Base-by-base conservation (phyloP, 805 yeast genomes). In the Priceomyces medius region DNA sequence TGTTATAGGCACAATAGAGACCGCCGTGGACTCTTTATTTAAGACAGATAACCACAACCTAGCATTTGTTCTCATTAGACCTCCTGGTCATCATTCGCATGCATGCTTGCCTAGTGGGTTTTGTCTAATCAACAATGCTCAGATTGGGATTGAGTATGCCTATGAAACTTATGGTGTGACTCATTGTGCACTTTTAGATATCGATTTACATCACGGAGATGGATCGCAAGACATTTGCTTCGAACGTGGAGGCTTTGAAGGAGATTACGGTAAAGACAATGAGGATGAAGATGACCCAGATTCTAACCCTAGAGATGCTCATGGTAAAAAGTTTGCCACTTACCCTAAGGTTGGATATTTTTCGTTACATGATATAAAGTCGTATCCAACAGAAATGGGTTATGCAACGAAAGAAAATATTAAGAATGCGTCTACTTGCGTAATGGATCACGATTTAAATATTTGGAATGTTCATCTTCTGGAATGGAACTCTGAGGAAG, bases 51-150 rank as follows among this genome's bases (percentile, higher is more conserved):
- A 63, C 54, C 66, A 68, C 42, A 53, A 69, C 41, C 54, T 69
- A 12, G 81, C 83, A 1, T 85, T 85, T 62, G 82, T 82, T 0
- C 80, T 81, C 1, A 76, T 85, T 31, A 68, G 93, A 37, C 93
- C 93, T 1, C 93, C 95, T 1, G 96, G 96, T 3, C 95, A 87
- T 56, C 96, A 87, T 60, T 81, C 88, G 18, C 93, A 85, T 53
- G 83, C 88, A 0, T 80, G 84, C 42, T 74, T 79, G n/a, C 95
- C 95, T 0, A 81, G 89, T 18, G 96, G 96, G 2, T 87, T 87
- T 56, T 87, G 95, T 58, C 61, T 88, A 35, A 68, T 87, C 39
- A 87, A 87, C 63, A 87, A 87, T 54, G 95, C 83, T 0, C 95
- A 87, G 45, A 79, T 88, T 24, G 88, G 85, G 2, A 79, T 85